Evolutionary conservation across 1,284 basidiomycete genomes (phyloP).

Genomic region (Irpex rosettiformis): DNA sequence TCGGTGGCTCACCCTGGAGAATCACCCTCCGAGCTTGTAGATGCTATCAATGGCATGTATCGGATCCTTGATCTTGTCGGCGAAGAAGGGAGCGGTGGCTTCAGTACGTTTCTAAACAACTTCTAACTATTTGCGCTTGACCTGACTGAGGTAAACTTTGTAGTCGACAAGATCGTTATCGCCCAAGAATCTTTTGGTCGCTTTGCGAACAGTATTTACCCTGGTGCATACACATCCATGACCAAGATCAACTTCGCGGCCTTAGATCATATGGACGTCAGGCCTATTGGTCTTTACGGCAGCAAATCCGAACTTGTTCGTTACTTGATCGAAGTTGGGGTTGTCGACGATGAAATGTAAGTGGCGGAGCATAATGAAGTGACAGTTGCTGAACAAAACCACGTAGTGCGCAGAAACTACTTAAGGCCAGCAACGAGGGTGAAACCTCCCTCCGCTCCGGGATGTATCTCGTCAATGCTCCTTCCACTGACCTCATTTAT

Average conservation of each 20-base stretch:
- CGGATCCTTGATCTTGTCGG: conserved; percentile 50
- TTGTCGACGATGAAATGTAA: conserved; percentile 36
- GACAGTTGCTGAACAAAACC: neutral
- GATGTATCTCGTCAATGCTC: conserved; percentile 36
- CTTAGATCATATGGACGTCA: conserved; percentile 40
- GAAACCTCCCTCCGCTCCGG: conserved; percentile 43
- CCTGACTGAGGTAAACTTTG: neutral
- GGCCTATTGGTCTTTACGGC: conserved; percentile 56
- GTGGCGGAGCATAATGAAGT: conserved; percentile 13
- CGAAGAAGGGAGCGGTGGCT: conserved; percentile 37
- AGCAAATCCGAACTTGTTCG: conserved; percentile 45
- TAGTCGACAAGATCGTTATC: conserved; percentile 61
- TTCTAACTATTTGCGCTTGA: neutral
- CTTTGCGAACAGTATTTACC: conserved; percentile 43
- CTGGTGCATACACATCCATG: conserved; percentile 46
- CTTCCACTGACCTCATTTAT: conserved; percentile 30
- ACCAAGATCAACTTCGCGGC: conserved; percentile 50
- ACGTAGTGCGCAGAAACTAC: conserved; percentile 11
- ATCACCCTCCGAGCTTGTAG: too few relatives aligned
- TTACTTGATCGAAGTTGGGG: conserved; percentile 34
- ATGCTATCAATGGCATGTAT: conserved; percentile 34
- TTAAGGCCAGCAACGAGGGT: conserved; percentile 16
- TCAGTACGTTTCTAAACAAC: neutral
- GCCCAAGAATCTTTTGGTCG: conserved; percentile 41
- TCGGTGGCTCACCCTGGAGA: too few relatives aligned